Evolutionary conservation across 2,329 filamentous ascomycete genomes (phyloP).

Genomic region (Furcasterigmium sp.): DNA sequence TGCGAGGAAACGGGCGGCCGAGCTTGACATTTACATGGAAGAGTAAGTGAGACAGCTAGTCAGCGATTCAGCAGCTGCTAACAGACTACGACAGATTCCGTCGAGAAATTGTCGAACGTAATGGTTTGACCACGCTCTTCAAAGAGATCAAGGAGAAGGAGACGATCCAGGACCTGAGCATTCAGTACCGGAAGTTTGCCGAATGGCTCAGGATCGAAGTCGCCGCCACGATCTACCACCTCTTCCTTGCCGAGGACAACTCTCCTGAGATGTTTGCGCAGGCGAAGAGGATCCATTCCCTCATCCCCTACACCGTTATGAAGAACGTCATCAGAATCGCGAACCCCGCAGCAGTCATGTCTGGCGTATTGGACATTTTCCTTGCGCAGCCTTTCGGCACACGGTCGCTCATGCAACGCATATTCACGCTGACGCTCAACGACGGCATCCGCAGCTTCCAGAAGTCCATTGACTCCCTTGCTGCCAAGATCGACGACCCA

Average conservation of each 20-base stretch:
- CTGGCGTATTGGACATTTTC: constrained; percentile 90
- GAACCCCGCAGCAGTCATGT: constrained; percentile 96
- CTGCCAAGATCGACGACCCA: constrained; percentile 72
- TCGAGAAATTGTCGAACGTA: constrained; percentile 61
- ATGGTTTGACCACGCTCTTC: constrained; percentile 89
- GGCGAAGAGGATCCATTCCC: constrained; percentile 86
- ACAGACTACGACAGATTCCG: constrained; percentile 44
- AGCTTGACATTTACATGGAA: constrained; percentile 98
- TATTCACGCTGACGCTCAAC: constrained; percentile 85
- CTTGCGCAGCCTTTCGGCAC: constrained; percentile 91
- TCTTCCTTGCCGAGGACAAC: constrained; percentile 97
- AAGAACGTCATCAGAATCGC: constrained; percentile 97
- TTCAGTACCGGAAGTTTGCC: constrained; percentile 96
- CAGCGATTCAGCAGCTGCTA: constrained; percentile 7
- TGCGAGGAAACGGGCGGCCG: constrained; percentile 80
- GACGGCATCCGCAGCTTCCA: constrained; percentile 88
- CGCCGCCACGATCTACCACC: constrained; percentile 91
- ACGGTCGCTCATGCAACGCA: constrained; percentile 85
- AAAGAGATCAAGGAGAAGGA: constrained; percentile 88
- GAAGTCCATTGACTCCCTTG: constrained; percentile 75
- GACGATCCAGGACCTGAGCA: constrained; percentile 79
- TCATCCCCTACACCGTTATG: constrained; percentile 86
- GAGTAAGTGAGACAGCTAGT: constrained; percentile 45
- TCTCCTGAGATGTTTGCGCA: constrained; percentile 95
- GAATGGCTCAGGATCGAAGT: constrained; percentile 98